Percentiles rank a stretch among this genome's conserved stretches.
Evolutionary conservation across 106 monocot genomes (phyloP).

Genomic region (Hemerocallis citrina): DNA sequence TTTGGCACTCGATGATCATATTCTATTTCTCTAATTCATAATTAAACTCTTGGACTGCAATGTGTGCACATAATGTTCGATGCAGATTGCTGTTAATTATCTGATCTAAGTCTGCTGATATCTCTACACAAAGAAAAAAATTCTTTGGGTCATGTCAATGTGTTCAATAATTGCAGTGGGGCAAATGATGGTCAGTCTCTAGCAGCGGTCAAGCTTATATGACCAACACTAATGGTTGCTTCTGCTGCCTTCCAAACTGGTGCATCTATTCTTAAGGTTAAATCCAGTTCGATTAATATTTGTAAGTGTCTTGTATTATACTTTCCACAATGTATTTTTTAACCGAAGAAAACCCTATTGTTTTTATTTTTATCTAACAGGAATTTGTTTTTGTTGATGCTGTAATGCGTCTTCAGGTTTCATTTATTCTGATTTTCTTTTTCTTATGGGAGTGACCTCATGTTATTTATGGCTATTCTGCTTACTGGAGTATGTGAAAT

Average conservation of each 20-base stretch:
- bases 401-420: slow-evolving; percentile 73
- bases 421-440: slow-evolving; percentile 4
- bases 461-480: neutral
- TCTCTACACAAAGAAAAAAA: too few relatives aligned
- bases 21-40: too few relatives aligned
- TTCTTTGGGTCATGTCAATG: too few relatives aligned
- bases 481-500: neutral
- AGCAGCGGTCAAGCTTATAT: slow-evolving; percentile 48
- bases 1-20: too few relatives aligned
- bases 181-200: slow-evolving; percentile 43
- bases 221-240: slow-evolving; percentile 85
- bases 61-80: neutral
- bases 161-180: slow-evolving; percentile 54
- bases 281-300: neutral
- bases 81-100: neutral
- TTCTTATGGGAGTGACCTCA: neutral
- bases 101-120: neutral
- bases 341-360: neutral
- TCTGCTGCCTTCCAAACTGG: slow-evolving; percentile 94
- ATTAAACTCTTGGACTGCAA: neutral
- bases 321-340: too few relatives aligned
- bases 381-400: slow-evolving; percentile 95
- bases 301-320: neutral
- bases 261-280: slow-evolving; percentile 97
- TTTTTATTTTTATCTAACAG: slow-evolving; percentile 25